Base-by-base conservation (phyloP, 768 basidiomycete species). In the Tulasnella calospora region DNA sequence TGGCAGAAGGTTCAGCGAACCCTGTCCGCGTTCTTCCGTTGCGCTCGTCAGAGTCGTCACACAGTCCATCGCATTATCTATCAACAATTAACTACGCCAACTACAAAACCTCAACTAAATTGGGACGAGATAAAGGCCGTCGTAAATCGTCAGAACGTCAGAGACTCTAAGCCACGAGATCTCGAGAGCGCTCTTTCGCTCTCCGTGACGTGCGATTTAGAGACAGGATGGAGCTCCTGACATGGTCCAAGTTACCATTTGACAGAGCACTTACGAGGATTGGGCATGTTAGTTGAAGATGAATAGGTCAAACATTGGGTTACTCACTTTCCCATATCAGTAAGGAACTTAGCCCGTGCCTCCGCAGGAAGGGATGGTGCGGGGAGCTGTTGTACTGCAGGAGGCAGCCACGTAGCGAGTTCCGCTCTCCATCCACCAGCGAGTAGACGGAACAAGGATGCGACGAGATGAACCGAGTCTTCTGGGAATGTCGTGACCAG, bases 401-500 rank as follows among this genome's bases (percentile, higher is more conserved):
- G 83, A 2, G 92, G 90, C 21, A 96, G 83, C 93, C 94, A 97
- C 30, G 86, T 83, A 46, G 92, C 85, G 69, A 96, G 83, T 82
- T 92, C 90, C 9, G 86, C 82, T 2, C 92, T 87, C 90, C 93
- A 94, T n/a, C 90, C 82, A 47, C 86, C 84, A 36, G 91, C 87
- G 74, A 95, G 83, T 17, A 89, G 87, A 21, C 94, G 89, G 83
- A 97, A 89, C 79, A 98, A 91, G 2, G 92, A 89, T 77, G 94
- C 90, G 69, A 96, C 91, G 46, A 86, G 83, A 12, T 92, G 87
- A 8, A 90, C 87, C 3, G 91, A 88, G 79, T 98, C 97, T 82
- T 95, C 95, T 4, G 94, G 94, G 83, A 96, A 99, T 79, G 93
- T 92, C 30, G 92, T 91, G 5, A 94, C 90, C 36, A 98, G 86